Evolutionary conservation across 352 stramenopile genomes (phyloP), one percentile per base, ranked within the genome.

Genomic region (Phytophthora europaea): DNA sequence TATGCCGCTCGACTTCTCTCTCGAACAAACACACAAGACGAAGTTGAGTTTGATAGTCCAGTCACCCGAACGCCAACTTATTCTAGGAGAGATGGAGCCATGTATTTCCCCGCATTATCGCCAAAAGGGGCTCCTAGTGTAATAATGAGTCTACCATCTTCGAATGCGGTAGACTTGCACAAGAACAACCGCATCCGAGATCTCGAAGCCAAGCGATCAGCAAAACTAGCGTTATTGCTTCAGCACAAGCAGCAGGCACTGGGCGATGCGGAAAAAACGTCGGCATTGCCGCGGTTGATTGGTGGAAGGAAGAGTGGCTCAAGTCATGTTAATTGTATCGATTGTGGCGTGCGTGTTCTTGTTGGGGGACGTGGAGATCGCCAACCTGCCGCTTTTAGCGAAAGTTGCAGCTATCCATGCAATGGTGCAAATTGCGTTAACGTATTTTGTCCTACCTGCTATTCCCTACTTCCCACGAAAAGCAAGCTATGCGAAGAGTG

Each of bases 401-500:
- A 57, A 5, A 13, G 18, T 28, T 61, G 40, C 43, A 75, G 65
- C 23, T 67, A 63, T 28, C 43, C 67, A 3, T 95, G 88, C 34
- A 76, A 58, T 9, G 89, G 84, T 4, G 86, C 80, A 7, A 90
- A 81, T 12, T 96, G 89, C 36, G 79, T 82, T 15, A 91, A 84
- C 54, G 60, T 82, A 1, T 81, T 96, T 48, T 96, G 89, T 58
- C n/a, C 33, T 38, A 15, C 22, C 0, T 96, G 88, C 59, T 91
- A 85, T 31, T 59, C 34, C 1, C 58, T 74, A 23, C 66, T 96
- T 2, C 85, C 84, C 7, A 38, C 40, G 1, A 79, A 67, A 43
- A 88, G 79, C 33, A 91, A 89, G 33, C 59, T 94, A 0, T 96
- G 89, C 28, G 88, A 95, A 69, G 78, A 90, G 23, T 96, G 89